Conservation (phyloP, 306 rosid genomes). For the Cicer pinnatifidum region DNA sequence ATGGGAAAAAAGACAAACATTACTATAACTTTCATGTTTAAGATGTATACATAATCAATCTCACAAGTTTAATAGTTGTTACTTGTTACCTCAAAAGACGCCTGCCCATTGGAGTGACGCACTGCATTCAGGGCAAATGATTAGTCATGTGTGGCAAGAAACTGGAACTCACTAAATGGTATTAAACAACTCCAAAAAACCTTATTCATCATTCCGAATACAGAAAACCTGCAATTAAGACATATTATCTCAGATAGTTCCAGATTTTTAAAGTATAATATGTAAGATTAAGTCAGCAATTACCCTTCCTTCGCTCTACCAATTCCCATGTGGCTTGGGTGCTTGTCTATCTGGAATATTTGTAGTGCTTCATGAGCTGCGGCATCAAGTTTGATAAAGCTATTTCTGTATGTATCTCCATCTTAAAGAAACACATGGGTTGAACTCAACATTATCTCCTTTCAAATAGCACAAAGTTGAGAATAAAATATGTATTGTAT, state of each 20-base stretch:
- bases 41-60: background rate
- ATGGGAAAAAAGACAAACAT: conserved; percentile 33
- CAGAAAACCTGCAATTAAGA: conserved; percentile 78
- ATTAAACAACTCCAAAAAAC: conserved; percentile 54
- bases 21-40: background rate
- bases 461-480: conserved; percentile 35
- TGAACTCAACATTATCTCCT: conserved; percentile 23
- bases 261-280: conserved; percentile 34
- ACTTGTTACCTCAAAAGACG: conserved; percentile 89
- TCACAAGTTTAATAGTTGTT: conserved; percentile 23
- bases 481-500: conserved; percentile 34
- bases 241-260: conserved; percentile 40
- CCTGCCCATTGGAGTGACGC: conserved; percentile 88
- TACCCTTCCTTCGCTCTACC: conserved; percentile 99
- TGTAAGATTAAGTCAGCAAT: conserved; percentile 39
- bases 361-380: conserved; percentile 95
- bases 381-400: conserved; percentile 88
- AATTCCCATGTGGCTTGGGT: conserved; percentile 99
- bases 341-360: conserved; percentile 95
- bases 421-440: conserved; percentile 57
- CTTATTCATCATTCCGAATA: conserved; percentile 98
- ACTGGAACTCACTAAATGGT: conserved; percentile 36
- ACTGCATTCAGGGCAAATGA: conserved; percentile 57
- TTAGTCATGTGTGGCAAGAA: conserved; percentile 42
- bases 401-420: conserved; percentile 68